Evolutionary conservation across 345 rosid species (phyloP).

Genomic region (Geranium rotundifolium): DNA sequence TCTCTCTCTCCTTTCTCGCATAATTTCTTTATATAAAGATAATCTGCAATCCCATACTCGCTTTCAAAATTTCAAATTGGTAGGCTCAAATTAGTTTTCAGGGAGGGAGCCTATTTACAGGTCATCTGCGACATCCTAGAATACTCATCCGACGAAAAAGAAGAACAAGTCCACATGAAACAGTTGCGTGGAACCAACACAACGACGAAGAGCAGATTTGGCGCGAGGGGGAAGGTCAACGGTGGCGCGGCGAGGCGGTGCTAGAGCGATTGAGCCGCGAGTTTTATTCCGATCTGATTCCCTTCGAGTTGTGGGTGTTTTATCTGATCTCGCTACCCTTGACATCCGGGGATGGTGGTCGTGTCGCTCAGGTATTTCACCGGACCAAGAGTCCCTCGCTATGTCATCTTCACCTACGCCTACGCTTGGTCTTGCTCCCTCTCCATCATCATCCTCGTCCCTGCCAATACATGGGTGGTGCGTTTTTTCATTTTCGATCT

Average conservation of each 20-base stretch:
- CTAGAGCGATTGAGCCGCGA: neutral
- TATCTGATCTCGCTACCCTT: constrained; percentile 94
- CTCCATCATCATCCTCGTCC: constrained; percentile 91
- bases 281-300: neutral
- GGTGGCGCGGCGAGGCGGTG: neutral
- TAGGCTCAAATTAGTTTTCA: no score
- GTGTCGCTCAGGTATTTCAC: constrained; percentile 76
- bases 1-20: no score
- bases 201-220: no score
- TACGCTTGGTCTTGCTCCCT: constrained; percentile 98
- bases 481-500: neutral
- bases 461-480: constrained; percentile 96
- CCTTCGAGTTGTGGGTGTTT: constrained; percentile 77
- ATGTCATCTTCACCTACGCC: constrained; percentile 80
- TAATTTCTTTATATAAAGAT: no score
- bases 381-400: constrained; percentile 89
- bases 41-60: no score
- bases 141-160: no score
- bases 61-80: no score
- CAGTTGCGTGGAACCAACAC: no score
- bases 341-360: constrained; percentile 85
- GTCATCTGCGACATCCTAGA: no score
- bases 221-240: no score
- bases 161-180: no score
- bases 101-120: no score